Conservation (phyloP, 148 eudicot genomes). For the Chenopodium quinoa region DNA sequence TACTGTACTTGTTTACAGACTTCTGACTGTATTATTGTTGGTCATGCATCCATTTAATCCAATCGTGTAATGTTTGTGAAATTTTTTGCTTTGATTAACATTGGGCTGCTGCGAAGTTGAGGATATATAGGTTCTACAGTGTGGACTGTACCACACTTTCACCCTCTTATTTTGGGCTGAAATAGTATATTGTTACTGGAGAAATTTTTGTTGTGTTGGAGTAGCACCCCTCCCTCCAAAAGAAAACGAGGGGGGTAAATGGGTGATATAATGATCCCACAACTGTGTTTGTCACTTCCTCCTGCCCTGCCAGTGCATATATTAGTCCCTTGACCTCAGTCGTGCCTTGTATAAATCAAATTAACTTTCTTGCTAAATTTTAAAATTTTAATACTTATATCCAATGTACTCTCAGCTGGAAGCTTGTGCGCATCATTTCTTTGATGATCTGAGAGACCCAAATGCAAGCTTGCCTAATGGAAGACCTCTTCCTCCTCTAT, state of each 20-base stretch:
- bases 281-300: too few species aligned
- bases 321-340: background rate
- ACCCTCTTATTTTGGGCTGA: too few species aligned
- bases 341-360: background rate
- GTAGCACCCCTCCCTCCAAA: too few species aligned
- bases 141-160: too few species aligned
- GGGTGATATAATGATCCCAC: background rate
- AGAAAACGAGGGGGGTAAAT: background rate
- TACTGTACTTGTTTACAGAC: background rate
- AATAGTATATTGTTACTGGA: too few species aligned
- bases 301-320: too few species aligned
- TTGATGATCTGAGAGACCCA: constrained; percentile 76
- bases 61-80: background rate
- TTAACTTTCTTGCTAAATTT: background rate
- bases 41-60: background rate
- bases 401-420: constrained; percentile 59
- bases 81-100: background rate
- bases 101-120: background rate
- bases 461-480: constrained; percentile 76
- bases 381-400: background rate
- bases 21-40: background rate
- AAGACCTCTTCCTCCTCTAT: constrained; percentile 70
- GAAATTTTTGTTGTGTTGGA: too few species aligned
- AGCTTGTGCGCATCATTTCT: constrained; percentile 98
- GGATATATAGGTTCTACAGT: background rate